Percentiles rank a stretch among this genome's conserved stretches.
Conservation (phyloP, 495 filamentous ascomycete species). For the Melanomma pulvis-pyrius region DNA sequence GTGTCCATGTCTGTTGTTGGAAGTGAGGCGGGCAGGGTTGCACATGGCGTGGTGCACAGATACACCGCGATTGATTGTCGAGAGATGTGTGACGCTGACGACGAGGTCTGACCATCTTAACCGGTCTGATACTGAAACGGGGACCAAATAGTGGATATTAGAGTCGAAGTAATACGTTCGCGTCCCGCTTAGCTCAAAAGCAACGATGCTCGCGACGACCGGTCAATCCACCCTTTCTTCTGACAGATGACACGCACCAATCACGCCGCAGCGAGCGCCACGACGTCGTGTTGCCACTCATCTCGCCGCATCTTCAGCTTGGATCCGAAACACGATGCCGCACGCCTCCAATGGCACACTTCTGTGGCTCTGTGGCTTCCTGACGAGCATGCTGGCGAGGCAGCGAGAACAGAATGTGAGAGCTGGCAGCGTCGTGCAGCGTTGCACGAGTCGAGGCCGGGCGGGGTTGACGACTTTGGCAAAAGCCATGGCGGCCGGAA, state of each 20-base stretch:
- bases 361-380: background rate
- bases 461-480: no score
- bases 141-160: no score
- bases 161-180: no score
- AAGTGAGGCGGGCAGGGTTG: background rate
- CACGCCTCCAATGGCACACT: background rate
- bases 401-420: background rate
- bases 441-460: no score
- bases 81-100: background rate
- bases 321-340: background rate
- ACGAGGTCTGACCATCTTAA: no score
- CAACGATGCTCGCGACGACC: background rate
- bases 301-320: background rate
- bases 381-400: background rate
- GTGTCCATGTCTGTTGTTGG: background rate
- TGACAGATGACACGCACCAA: background rate
- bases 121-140: no score
- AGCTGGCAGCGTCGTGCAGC: background rate
- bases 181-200: background rate
- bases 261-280: background rate
- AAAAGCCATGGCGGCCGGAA: no score
- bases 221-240: slow-evolving; percentile 5
- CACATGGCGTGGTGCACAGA: background rate
- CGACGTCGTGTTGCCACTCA: background rate
- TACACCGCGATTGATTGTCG: no score